phyloP scores from a whole-genome alignment of 1,139 yeast genomes.

The Pichia sp. region DNA sequence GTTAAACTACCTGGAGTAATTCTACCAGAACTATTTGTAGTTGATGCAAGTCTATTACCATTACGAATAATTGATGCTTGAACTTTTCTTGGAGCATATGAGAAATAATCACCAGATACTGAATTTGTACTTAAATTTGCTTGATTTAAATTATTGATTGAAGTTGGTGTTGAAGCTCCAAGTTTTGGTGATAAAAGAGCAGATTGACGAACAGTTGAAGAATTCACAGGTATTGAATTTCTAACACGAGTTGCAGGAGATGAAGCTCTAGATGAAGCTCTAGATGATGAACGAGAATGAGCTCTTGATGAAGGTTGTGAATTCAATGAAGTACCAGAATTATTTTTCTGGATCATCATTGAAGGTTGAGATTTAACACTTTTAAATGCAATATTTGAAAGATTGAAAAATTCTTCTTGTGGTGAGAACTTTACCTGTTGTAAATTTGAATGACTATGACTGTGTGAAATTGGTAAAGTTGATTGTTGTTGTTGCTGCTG shows the following conservation, averaged over 20 bases:
- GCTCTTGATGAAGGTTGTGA: conserved; percentile 1
- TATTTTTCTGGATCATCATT: not conserved
- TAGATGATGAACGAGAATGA: conserved; percentile 12
- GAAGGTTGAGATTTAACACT: conserved; percentile 12
- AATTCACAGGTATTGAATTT: too few relatives aligned
- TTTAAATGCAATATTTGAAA: conserved; percentile 11
- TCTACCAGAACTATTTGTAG: conserved; percentile 4
- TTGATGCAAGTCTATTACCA: conserved; percentile 13
- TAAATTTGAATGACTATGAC: not conserved
- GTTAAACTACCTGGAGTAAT: conserved; percentile 12
- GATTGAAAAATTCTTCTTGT: conserved; percentile 5
- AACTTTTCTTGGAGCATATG: conserved; percentile 15
- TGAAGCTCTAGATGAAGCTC: conserved; percentile 14
- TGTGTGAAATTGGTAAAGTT: not conserved
- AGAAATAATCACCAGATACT: conserved; percentile 13
- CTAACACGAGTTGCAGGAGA: conserved; percentile 11
- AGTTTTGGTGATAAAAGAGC: conserved; percentile 10
- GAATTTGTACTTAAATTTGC: not conserved
- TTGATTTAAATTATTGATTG: not conserved
- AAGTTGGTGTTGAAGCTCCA: conserved; percentile 3
- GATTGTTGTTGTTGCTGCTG: conserved; percentile 3
- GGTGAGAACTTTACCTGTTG: too few relatives aligned
- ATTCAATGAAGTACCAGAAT: conserved; percentile 1
- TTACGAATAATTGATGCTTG: conserved; percentile 16
- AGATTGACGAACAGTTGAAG: not conserved